phyloP scores from a whole-genome alignment of 1,139 yeast genomes.

The Scheffersomyces stambukii region DNA sequence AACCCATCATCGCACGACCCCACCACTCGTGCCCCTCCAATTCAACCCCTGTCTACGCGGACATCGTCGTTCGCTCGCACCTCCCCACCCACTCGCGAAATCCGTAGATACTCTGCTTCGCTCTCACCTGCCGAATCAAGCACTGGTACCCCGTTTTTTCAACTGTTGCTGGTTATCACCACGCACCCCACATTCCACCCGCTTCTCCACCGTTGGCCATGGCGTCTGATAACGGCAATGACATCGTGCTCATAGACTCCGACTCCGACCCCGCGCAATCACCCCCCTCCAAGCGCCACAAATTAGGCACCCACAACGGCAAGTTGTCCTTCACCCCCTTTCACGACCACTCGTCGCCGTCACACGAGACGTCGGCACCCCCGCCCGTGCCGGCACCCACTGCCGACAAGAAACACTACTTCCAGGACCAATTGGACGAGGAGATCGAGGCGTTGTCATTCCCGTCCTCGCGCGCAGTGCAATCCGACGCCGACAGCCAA shows the following conservation, averaged over 20 bases:
- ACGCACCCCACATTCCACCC: too few relatives aligned
- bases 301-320: slow-evolving; percentile 5
- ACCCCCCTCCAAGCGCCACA: slow-evolving; percentile 10
- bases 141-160: too few relatives aligned
- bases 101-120: too few relatives aligned
- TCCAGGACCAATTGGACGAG: slow-evolving; percentile 1
- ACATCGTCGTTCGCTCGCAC: too few relatives aligned
- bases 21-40: too few relatives aligned
- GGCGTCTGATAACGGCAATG: too few relatives aligned
- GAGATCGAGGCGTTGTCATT: slow-evolving; percentile 2
- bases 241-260: slow-evolving; percentile 18
- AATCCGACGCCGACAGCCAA: slow-evolving; percentile 1
- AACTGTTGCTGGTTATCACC: too few relatives aligned
- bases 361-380: neutral
- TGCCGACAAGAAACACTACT: slow-evolving; percentile 1
- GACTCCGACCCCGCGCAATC: slow-evolving; percentile 13
- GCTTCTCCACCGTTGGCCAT: too few relatives aligned
- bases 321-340: slow-evolving; percentile 7
- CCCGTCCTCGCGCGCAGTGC: slow-evolving; percentile 1
- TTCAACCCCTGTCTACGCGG: too few relatives aligned
- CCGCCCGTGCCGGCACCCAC: neutral
- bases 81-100: too few relatives aligned
- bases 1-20: too few relatives aligned
- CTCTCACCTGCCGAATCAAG: too few relatives aligned
- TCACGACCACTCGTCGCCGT: slow-evolving; percentile 7